phyloP scores from a whole-genome alignment of 2,329 filamentous ascomycete species.

The Clarireedia paspali region DNA sequence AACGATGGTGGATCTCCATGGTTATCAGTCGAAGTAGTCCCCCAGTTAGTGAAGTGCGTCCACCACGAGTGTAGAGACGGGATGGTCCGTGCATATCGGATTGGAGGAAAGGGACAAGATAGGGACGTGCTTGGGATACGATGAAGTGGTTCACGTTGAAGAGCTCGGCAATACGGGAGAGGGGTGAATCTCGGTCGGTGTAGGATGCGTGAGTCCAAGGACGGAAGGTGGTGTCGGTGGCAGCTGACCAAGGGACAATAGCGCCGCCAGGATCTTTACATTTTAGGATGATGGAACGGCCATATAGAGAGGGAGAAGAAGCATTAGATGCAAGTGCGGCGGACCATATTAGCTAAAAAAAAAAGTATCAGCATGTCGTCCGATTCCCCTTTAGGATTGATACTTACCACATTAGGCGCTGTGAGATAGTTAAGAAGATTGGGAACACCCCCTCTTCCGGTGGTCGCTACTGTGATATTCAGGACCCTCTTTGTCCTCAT shows the following conservation, averaged over 20 bases:
- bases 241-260: slow-evolving; percentile 51
- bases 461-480: slow-evolving; percentile 84
- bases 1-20: slow-evolving; percentile 70
- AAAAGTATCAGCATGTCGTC: background rate
- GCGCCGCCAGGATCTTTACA: slow-evolving; percentile 56
- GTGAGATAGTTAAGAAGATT: slow-evolving; percentile 88
- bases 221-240: slow-evolving; percentile 41
- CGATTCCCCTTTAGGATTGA: background rate
- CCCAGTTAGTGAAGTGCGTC: slow-evolving; percentile 48
- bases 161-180: slow-evolving; percentile 54
- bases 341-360: slow-evolving; percentile 48
- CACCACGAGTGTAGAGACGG: slow-evolving; percentile 49
- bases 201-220: slow-evolving; percentile 48
- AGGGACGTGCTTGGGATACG: slow-evolving; percentile 84
- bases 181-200: slow-evolving; percentile 48
- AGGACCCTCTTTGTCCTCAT: slow-evolving; percentile 75
- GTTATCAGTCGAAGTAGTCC: slow-evolving; percentile 62
- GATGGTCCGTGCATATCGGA: slow-evolving; percentile 73
- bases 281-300: slow-evolving; percentile 44
- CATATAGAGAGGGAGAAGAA: slow-evolving; percentile 39
- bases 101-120: slow-evolving; percentile 77
- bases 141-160: slow-evolving; percentile 86
- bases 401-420: slow-evolving; percentile 79
- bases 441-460: slow-evolving; percentile 66
- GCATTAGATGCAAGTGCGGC: slow-evolving; percentile 52